Evolutionary conservation across 352 stramenopile species (phyloP).

Genomic region (Phytophthora constricta): DNA sequence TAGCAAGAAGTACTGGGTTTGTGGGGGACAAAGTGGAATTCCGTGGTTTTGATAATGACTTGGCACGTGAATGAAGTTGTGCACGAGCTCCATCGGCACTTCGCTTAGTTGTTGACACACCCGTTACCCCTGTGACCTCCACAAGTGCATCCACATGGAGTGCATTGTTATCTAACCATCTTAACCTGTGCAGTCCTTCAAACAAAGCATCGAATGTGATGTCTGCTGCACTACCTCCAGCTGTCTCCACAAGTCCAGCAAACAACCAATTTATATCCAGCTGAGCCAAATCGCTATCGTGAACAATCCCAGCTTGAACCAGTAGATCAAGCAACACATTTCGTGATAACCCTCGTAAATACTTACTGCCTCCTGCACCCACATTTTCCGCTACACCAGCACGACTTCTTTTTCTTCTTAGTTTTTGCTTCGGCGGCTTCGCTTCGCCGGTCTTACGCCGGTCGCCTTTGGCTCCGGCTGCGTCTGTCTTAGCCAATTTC

Average conservation of each 20-base stretch:
- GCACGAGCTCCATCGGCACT: too few relatives aligned
- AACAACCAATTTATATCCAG: constrained; percentile 58
- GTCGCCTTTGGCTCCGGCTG: background rate
- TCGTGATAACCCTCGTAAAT: constrained; percentile 51
- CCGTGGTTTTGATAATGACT: constrained; percentile 1
- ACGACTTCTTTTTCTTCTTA: constrained; percentile 42
- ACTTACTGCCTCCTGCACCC: constrained; percentile 27
- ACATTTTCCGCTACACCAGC: constrained; percentile 3
- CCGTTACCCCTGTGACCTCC: constrained; percentile 10
- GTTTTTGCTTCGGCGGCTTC: constrained; percentile 22
- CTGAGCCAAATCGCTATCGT: constrained; percentile 27
- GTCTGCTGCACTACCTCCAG: constrained; percentile 28
- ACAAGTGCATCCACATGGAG: constrained; percentile 33
- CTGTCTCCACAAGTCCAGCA: constrained; percentile 30
- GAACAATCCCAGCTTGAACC: constrained; percentile 44
- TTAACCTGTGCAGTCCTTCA: constrained; percentile 30
- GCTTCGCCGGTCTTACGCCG: background rate
- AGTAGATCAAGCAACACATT: constrained; percentile 47
- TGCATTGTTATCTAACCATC: constrained; percentile 41
- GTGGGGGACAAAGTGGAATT: background rate
- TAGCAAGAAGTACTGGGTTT: constrained; percentile 8
- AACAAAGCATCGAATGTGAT: constrained; percentile 54
- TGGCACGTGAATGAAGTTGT: background rate
- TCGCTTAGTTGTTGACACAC: background rate
- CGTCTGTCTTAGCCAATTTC: constrained; percentile 10